Conservation (phyloP, 2,329 filamentous ascomycete genomes). For the Colletotrichum scovillei region DNA sequence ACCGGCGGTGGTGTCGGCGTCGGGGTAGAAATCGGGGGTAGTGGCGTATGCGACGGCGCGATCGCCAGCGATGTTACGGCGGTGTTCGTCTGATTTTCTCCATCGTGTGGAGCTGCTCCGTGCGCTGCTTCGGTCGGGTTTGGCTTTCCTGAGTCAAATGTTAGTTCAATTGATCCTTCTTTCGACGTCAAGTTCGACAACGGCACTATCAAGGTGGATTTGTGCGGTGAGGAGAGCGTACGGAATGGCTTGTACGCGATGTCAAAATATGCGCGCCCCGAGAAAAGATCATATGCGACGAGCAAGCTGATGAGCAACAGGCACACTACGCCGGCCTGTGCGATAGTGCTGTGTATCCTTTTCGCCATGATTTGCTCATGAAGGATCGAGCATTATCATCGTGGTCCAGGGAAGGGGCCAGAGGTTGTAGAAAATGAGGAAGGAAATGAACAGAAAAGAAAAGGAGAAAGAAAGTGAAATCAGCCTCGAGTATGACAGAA, state of each 20-base stretch:
- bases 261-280: conserved; percentile 12
- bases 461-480: background rate
- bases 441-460: background rate
- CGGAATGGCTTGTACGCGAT: conserved; percentile 18
- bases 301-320: conserved; percentile 1
- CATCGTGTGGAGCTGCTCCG: background rate
- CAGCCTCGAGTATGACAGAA: background rate
- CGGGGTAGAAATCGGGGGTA: background rate
- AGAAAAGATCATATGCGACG: conserved; percentile 18
- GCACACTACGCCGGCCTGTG: background rate
- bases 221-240: background rate
- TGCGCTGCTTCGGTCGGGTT: background rate
- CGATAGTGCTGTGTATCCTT: background rate
- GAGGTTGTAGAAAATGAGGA: background rate
- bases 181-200: background rate
- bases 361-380: background rate
- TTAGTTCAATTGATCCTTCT: background rate
- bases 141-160: background rate
- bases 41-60: background rate
- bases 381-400: background rate
- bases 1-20: background rate
- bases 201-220: background rate
- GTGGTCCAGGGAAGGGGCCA: background rate
- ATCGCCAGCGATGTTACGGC: background rate
- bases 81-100: background rate